Evolutionary conservation across 257 asterid species (phyloP).

Genomic region (Solanum piurae): DNA sequence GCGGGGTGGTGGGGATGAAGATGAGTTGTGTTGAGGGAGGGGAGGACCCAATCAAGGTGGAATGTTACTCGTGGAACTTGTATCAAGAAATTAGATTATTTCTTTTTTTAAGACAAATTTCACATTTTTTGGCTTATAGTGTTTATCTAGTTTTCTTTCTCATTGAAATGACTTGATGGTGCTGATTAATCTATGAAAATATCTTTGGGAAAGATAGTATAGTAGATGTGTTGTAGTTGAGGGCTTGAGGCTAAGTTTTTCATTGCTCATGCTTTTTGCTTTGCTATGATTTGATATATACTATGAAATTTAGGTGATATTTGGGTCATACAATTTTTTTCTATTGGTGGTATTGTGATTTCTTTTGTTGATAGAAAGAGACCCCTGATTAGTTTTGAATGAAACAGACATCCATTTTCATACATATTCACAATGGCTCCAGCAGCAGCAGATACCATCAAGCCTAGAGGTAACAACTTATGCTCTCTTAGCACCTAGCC

Average conservation of each 20-base stretch:
- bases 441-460: conserved; percentile 6
- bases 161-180: neutral
- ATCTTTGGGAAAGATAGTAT: neutral
- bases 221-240: neutral
- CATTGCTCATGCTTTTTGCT: neutral
- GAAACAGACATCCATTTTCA: neutral
- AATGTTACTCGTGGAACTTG: neutral
- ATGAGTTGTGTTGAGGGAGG: neutral
- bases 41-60: neutral
- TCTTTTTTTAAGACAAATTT: too few relatives aligned
- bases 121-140: neutral
- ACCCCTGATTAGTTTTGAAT: neutral
- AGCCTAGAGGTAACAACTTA: conserved; percentile 1
- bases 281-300: neutral
- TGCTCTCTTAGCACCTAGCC: neutral
- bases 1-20: neutral
- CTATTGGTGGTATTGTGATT: neutral
- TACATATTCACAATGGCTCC: conserved; percentile 1
- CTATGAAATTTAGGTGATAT: neutral
- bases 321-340: neutral
- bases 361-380: neutral
- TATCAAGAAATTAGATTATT: neutral
- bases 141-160: neutral
- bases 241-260: neutral
- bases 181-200: neutral